Conservation (phyloP, 768 basidiomycete genomes). For the Leccinum aurantiacum region DNA sequence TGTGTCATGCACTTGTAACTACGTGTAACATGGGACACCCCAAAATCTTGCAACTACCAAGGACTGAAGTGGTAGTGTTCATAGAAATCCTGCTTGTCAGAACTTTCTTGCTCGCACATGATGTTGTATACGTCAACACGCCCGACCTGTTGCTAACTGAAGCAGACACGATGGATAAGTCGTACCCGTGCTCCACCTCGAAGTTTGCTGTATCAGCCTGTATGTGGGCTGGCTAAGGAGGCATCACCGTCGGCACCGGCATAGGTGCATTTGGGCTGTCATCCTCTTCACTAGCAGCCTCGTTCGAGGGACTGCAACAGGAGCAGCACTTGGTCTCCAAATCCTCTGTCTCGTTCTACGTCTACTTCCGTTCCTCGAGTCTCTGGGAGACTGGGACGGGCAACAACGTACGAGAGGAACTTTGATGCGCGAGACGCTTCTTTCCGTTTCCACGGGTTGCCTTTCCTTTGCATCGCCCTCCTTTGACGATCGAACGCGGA, state of each 20-base stretch:
- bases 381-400: slow-evolving; percentile 18
- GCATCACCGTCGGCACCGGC: slow-evolving; percentile 8
- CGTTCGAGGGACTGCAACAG: slow-evolving; percentile 28
- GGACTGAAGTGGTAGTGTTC: slow-evolving; percentile 25
- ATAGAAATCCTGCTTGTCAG: slow-evolving; percentile 28
- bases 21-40: neutral
- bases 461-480: slow-evolving; percentile 22
- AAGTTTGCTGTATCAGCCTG: slow-evolving; percentile 19
- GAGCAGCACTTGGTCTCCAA: slow-evolving; percentile 32
- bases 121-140: slow-evolving; percentile 29
- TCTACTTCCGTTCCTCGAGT: slow-evolving; percentile 19
- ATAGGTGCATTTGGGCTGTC: slow-evolving; percentile 2
- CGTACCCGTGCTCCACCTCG: slow-evolving; percentile 35
- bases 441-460: slow-evolving; percentile 16
- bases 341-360: slow-evolving; percentile 16
- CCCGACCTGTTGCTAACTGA: slow-evolving; percentile 29
- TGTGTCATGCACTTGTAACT: too few relatives aligned
- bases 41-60: slow-evolving; percentile 29
- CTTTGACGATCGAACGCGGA: slow-evolving; percentile 30
- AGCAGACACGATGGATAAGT: slow-evolving; percentile 26
- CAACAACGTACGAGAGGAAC: slow-evolving; percentile 27
- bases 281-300: slow-evolving; percentile 6
- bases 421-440: slow-evolving; percentile 26
- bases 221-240: slow-evolving; percentile 22
- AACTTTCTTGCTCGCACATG: slow-evolving; percentile 27